Conservation (phyloP, 2,329 filamentous ascomycete species). For the Sordariomycetes sp. region DNA sequence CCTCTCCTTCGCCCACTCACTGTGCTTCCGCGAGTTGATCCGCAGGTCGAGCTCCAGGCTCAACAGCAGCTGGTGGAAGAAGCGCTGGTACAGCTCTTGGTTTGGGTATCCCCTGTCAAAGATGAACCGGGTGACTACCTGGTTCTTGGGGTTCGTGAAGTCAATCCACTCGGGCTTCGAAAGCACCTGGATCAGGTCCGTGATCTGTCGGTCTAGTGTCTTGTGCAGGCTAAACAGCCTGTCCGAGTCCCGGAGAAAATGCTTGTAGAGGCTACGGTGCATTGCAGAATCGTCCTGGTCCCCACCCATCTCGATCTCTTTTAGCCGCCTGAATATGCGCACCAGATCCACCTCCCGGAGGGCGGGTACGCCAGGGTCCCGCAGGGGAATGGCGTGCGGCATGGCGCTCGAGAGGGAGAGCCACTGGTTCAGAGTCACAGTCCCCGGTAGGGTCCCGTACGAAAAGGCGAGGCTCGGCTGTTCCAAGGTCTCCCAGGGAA, state of each 20-base stretch:
- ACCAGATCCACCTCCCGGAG: constrained; percentile 51
- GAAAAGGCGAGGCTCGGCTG: constrained; percentile 62
- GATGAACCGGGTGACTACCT: constrained; percentile 65
- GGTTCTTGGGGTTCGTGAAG: constrained; percentile 58
- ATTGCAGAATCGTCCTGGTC: constrained; percentile 48
- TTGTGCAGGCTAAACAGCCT: constrained; percentile 31
- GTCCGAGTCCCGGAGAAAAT: constrained; percentile 58
- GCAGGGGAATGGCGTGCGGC: constrained; percentile 44
- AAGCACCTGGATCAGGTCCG: constrained; percentile 58
- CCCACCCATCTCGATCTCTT: constrained; percentile 43
- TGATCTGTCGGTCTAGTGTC: constrained; percentile 60
- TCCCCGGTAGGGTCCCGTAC: constrained; percentile 56
- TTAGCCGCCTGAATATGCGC: constrained; percentile 47
- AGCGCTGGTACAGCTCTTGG: constrained; percentile 47
- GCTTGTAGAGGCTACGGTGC: constrained; percentile 55
- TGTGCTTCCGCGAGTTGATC: constrained; percentile 52
- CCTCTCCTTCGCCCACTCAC: constrained; percentile 53
- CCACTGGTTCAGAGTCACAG: constrained; percentile 63
- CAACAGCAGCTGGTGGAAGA: constrained; percentile 69
- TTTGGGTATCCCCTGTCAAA: constrained; percentile 48
- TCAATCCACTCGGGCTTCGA: constrained; percentile 64
- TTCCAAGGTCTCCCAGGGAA: constrained; percentile 62
- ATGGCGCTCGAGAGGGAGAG: constrained; percentile 45
- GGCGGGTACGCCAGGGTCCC: constrained; percentile 40
- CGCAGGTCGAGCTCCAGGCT: constrained; percentile 62